phyloP scores from a whole-genome alignment of 106 monocot genomes.

The Cymbidium sinense region DNA sequence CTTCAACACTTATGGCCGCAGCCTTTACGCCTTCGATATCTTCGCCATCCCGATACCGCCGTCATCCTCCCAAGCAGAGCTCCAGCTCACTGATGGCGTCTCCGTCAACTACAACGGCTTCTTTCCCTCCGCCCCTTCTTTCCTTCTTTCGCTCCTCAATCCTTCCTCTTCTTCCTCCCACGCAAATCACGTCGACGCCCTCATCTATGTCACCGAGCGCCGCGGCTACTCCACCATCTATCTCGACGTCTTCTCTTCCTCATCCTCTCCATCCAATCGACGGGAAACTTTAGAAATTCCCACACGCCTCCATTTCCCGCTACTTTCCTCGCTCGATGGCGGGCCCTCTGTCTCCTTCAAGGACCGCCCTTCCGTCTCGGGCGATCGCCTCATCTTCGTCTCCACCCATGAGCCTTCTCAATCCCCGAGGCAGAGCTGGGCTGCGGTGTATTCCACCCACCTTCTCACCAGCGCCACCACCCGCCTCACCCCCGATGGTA shows the following conservation, averaged over 20 bases:
- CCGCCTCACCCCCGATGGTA: conserved; percentile 53
- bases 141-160: conserved; percentile 20
- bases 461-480: conserved; percentile 25
- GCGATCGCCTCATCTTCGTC: conserved; percentile 59
- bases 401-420: conserved; percentile 58
- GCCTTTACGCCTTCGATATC: conserved; percentile 82
- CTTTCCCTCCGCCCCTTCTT: conserved; percentile 40
- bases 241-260: conserved; percentile 25
- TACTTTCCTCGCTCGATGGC: background rate
- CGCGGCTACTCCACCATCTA: conserved; percentile 50
- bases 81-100: conserved; percentile 66
- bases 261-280: background rate
- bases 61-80: conserved; percentile 20
- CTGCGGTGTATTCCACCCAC: no score
- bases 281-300: conserved; percentile 7
- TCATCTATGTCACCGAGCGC: conserved; percentile 73
- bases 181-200: background rate
- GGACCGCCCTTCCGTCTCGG: conserved; percentile 63
- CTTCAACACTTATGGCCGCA: conserved; percentile 78
- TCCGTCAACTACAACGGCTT: conserved; percentile 96
- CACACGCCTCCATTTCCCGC: conserved; percentile 18
- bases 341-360: conserved; percentile 33
- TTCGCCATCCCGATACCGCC: conserved; percentile 28
- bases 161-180: background rate
- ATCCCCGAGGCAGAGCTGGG: no score